Base-by-base conservation (phyloP, 805 yeast genomes). In the Kazachstania kunashirensis region DNA sequence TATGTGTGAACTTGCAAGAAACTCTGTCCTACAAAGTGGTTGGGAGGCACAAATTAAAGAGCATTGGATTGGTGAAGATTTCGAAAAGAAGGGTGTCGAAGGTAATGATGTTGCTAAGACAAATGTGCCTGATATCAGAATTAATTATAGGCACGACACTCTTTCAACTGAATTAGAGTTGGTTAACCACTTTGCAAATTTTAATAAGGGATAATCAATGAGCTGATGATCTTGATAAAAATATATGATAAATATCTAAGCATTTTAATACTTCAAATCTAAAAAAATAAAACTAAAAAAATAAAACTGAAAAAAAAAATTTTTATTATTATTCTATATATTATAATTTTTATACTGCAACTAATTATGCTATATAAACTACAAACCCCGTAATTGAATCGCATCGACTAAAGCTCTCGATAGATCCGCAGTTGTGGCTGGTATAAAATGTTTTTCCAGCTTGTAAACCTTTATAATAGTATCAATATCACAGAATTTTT, bases 1-100 rank as follows among this genome's bases (percentile, higher is more conserved):
- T 61, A 85, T 92, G 94, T 88, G 97, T 57, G 99, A 92, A 58
- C 67, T 92, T 49, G 98, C 99, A 0, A 71, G 77, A 45, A 88
- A 89, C 60, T 88, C 97, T 0, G 97, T 92, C 3, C 59, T 71
- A 41, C 96, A 89, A 68, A 79, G 94, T 53, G 99, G 99, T 0
- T 92, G 88, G 75, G 99, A 92, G 60, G 71, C 77, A 43, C 70
- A 69, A 34, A 70, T 92, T 50, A 92, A 92, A 61, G 73, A 71
- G 50, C 97, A 89, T 56, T 92, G 99, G 98, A 65, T 86, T 33
- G 97, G 97, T 26, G 70, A 75, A 40, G 57, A 75, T 41, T 80
- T 66, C 49, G 65, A 64, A 43, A 46, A 55, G 23, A 67, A 68
- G 0, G 94, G 94, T 5, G 69, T 75, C n/a, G 74, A 70, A 20